Evolutionary conservation across 495 filamentous ascomycete genomes (phyloP), one percentile per base, ranked within the genome.

Genomic region (Neurospora terricola): DNA sequence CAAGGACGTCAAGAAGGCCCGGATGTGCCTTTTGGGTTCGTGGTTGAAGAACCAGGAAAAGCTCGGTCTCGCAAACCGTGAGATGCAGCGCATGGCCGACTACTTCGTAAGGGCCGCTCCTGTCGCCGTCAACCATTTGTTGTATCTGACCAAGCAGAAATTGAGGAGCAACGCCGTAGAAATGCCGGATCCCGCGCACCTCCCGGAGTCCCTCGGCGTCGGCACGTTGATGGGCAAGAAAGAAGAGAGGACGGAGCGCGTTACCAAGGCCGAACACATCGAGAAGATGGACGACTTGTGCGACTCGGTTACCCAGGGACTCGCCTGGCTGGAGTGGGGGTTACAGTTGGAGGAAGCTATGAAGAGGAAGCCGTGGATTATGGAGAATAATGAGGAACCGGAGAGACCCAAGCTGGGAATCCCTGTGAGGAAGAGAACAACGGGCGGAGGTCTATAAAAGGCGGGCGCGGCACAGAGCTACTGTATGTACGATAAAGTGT

Each of bases 301-400:
- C 7, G 95, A 98, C 87, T 92, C 91, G 80, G 80, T 98, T 38
- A 77, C 97, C 74, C 95, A 98, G 82, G 96, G 91, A 1, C 82
- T 94, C 74, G 91, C 93, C 11, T 97, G 92, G 92, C 80, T 94
- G 69, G 86, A 91, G 72, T 98, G 95, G 95, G 88, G 94, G 78
- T 81, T 84, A 74, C 94, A 93, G 80, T 81, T 89, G 73, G 83
- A 83, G 71, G 76, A 77, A 43, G 76, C 92, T 38, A 74, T 80
- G 48, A 14, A 73, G 73, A 73, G 84, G 78, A 76, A 83, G 16
- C 43, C 73, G 42, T 72, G 73, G 34, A 18, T 76, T 27, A 71
- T 77, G n/a, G 39, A 73, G 14, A 23, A 73, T 1, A 69, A 70
- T 27, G 69, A 59, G 42, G 70, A 34, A 66, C 54, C 54, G 14